Evolutionary conservation across 1,284 basidiomycete genomes (phyloP).

Genomic region (Coniferiporia weirii): DNA sequence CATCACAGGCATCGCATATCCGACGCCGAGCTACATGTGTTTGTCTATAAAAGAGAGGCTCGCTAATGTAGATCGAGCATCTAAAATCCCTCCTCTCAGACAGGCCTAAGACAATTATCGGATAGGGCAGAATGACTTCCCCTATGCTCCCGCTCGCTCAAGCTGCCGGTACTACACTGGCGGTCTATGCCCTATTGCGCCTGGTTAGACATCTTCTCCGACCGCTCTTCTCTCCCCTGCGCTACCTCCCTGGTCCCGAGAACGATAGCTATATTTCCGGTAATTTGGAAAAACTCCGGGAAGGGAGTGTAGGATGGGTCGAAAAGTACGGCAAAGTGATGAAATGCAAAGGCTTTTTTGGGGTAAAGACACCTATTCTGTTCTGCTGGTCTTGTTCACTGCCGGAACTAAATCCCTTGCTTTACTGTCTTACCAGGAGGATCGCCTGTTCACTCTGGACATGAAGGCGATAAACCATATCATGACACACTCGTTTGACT

Average conservation of each 20-base stretch:
- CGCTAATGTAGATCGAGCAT: too few species aligned
- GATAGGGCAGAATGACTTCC: not conserved
- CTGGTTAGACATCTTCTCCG: not conserved
- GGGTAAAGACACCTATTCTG: constrained; percentile 9
- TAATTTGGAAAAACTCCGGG: constrained; percentile 15
- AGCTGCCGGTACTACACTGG: not conserved
- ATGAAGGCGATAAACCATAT: constrained; percentile 46
- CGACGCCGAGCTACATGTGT: too few species aligned
- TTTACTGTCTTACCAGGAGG: constrained; percentile 25
- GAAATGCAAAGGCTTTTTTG: constrained; percentile 18
- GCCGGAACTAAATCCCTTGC: not conserved
- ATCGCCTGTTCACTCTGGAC: constrained; percentile 43
- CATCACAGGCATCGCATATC: too few species aligned
- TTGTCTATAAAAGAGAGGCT: too few species aligned
- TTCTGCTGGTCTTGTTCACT: constrained; percentile 17
- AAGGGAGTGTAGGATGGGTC: constrained; percentile 20
- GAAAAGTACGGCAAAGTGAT: constrained; percentile 23
- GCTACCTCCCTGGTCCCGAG: constrained; percentile 19
- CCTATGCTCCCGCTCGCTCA: not conserved
- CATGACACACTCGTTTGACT: constrained; percentile 40
- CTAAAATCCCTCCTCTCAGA: not conserved
- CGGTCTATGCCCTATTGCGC: constrained; percentile 1
- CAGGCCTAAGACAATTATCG: not conserved
- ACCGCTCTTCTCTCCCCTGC: constrained; percentile 19
- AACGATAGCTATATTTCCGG: constrained; percentile 18